phyloP scores from a whole-genome alignment of 179 eudicot genomes.

The Sideroxylon spinosum region DNA sequence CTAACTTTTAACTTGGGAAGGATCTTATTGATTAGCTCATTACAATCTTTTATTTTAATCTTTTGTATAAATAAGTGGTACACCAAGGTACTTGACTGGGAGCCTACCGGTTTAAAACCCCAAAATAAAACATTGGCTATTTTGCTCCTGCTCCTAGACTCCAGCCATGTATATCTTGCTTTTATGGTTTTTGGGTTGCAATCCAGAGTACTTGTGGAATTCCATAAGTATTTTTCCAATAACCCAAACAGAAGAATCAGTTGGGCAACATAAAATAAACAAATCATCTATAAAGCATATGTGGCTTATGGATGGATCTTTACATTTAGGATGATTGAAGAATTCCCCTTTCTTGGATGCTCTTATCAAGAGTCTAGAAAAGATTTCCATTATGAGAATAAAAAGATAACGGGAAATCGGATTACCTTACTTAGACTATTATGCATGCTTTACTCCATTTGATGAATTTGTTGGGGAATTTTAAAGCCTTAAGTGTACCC shows the following conservation, averaged over 20 bases:
- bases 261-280: not conserved
- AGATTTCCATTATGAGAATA: not conserved
- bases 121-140: not conserved
- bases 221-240: not conserved
- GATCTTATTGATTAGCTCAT: not conserved
- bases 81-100: not conserved
- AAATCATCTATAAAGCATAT: constrained; percentile 6
- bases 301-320: not conserved
- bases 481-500: too few relatives aligned
- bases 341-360: not conserved
- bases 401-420: not conserved
- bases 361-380: not conserved
- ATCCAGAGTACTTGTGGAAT: not conserved
- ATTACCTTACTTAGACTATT: not conserved
- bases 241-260: not conserved
- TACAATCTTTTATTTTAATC: not conserved
- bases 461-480: too few relatives aligned
- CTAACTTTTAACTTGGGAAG: not conserved
- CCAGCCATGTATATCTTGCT: not conserved
- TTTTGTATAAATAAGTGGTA: not conserved
- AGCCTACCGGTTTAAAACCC: not conserved
- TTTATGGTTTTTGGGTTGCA: not conserved
- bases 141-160: not conserved
- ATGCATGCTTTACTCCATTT: too few relatives aligned
- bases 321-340: not conserved